Percentiles rank a stretch among this genome's conserved stretches.
Evolutionary conservation across 164 flowering plant genomes (phyloP).

Genomic region (Aristolochia californica): DNA sequence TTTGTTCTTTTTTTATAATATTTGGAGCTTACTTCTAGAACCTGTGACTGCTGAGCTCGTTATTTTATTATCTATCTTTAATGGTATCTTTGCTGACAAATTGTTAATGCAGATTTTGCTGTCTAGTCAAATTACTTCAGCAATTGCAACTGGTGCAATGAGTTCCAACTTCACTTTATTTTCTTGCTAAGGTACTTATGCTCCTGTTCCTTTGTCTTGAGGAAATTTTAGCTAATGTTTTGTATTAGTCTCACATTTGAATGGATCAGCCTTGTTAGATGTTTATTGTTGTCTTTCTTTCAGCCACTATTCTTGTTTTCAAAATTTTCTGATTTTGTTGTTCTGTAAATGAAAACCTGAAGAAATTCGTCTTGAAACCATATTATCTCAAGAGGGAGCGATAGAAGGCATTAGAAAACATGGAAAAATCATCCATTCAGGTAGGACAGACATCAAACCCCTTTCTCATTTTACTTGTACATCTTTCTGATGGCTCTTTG

Average conservation of each 20-base stretch:
- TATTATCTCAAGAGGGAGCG: constrained; percentile 60
- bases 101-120: constrained; percentile 64
- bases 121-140: constrained; percentile 43
- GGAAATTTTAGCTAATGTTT: too few relatives aligned
- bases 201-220: too few relatives aligned
- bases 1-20: too few relatives aligned
- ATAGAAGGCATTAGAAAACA: constrained; percentile 52
- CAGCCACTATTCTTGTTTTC: not conserved
- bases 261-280: too few relatives aligned
- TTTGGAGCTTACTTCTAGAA: not conserved
- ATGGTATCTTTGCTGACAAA: not conserved
- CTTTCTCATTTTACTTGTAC: not conserved
- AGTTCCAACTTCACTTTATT: constrained; percentile 75
- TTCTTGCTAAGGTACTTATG: constrained; percentile 53
- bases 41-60: not conserved
- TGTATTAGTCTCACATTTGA: too few relatives aligned
- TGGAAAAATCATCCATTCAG: constrained; percentile 57
- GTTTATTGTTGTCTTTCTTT: too few relatives aligned
- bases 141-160: constrained; percentile 79
- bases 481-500: too few relatives aligned
- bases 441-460: constrained; percentile 21
- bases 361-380: constrained; percentile 70
- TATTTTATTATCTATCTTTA: not conserved
- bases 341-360: constrained; percentile 16
- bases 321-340: not conserved